Base-by-base conservation (phyloP, 768 basidiomycete genomes). In the Albatrellus ellisii region DNA sequence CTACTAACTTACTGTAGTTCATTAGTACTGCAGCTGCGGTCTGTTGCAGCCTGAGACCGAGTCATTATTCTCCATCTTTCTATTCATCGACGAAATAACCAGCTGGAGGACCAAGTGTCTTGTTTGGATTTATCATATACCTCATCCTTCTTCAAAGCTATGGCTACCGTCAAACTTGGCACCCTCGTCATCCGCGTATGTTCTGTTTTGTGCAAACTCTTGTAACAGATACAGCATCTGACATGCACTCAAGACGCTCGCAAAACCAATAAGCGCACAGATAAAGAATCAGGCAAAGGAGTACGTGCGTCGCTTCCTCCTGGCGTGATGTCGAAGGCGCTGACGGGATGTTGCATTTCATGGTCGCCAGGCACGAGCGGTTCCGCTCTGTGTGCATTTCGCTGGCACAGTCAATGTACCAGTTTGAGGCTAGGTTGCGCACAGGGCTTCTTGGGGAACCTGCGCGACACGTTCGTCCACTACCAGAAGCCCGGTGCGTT, bases 401-500 rank as follows among this genome's bases (percentile, higher is more conserved):
- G 42, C 72, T 88, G 46, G 85, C 84, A 4, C 86, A 90, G 59
- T 59, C 62, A 49, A 75, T 87, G 70, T 79, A 89, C 59, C 75
- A 78, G 31, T 65, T 72, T 25, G 86, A 90, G 57, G 65, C 79
- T 6, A 69, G 70, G 50, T 64, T 89, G 35, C 73, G 86, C 21
- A 85, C 79, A 2, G 73, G 75, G 55, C 70, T 90, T 21, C 70
- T 89, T 43, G 82, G 85, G 5, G 85, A 88, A 54, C 74, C 79
- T 21, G 73, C 78, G 6, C 75, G 74, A 35, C 66, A 76, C 48
- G 67, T 88, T 32, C 70, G 82, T 8, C 86, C 87, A 4, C 66
- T 90, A 15, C 85, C 82, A 1, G 86, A 89, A 56, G 67, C 75
- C 21, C 70, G 70, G 81, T 85, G 45, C 46, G 73, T 60, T 25